A percentile compares a stretch with the other conserved stretches of the same genome.
Evolutionary conservation across 2,329 filamentous ascomycete species (phyloP).

Genomic region (Aspergillus sojae): DNA sequence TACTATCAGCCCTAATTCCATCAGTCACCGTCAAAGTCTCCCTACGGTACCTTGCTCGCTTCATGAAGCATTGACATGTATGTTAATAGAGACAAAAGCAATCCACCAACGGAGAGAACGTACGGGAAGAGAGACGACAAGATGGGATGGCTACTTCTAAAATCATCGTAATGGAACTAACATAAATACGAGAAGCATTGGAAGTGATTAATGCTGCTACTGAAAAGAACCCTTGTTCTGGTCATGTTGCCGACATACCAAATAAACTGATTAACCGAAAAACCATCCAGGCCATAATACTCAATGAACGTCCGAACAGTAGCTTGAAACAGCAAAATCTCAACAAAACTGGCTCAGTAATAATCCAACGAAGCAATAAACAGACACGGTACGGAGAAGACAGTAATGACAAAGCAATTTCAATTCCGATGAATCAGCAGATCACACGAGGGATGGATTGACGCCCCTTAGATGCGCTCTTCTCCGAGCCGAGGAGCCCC

Average conservation of each 20-base stretch:
- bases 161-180: neutral
- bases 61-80: too few species aligned
- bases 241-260: neutral
- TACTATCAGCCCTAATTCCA: too few species aligned
- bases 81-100: too few species aligned
- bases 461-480: slow-evolving; percentile 26
- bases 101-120: too few species aligned
- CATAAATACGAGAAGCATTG: too few species aligned
- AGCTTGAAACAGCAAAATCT: neutral
- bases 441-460: slow-evolving; percentile 5
- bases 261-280: too few species aligned
- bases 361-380: neutral
- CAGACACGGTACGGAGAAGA: neutral
- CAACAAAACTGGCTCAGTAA: neutral
- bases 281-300: neutral
- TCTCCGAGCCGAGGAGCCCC: slow-evolving; percentile 66
- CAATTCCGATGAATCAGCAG: neutral
- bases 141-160: neutral
- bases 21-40: too few species aligned
- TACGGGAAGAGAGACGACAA: neutral
- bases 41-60: too few species aligned
- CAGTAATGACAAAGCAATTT: neutral
- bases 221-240: neutral
- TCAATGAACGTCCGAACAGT: neutral
- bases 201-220: neutral